A percentile compares a stretch with the other conserved stretches of the same genome.
Conservation (phyloP, 345 rosid species). For the Sonneratia caseolaris region DNA sequence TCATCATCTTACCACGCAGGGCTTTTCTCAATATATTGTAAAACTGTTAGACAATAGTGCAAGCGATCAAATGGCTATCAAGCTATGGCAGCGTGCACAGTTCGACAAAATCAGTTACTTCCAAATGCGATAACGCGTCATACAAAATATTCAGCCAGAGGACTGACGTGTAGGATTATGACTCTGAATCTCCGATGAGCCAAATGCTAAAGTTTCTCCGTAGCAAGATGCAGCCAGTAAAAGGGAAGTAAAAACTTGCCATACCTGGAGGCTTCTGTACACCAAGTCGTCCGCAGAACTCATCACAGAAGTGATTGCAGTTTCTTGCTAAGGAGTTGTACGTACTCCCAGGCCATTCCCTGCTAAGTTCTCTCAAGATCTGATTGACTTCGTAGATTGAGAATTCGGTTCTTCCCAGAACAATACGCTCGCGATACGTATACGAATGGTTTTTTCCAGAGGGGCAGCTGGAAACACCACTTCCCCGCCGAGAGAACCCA, state of each 20-base stretch:
- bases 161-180: not conserved
- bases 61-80: not conserved
- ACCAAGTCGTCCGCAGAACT: conserved; percentile 72
- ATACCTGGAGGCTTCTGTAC: conserved; percentile 90
- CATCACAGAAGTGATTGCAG: conserved; percentile 96
- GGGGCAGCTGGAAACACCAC: conserved; percentile 87
- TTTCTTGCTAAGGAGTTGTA: conserved; percentile 81
- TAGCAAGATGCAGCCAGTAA: not conserved
- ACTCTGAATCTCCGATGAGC: not conserved
- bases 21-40: not conserved
- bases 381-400: conserved; percentile 61
- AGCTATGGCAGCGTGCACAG: no score
- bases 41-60: not conserved
- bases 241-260: not conserved
- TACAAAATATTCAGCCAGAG: not conserved
- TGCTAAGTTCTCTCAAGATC: conserved; percentile 71
- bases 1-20: not conserved
- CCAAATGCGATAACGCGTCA: no score
- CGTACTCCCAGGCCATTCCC: conserved; percentile 72
- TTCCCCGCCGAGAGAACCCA: conserved; percentile 86
- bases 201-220: not conserved
- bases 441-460: conserved; percentile 82
- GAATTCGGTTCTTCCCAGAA: conserved; percentile 58
- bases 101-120: no score
- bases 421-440: conserved; percentile 62